These are phyloP conservation scores for Pueraria montana DNA, from an alignment of 306 rosid species.

Conservation along the genomic window DNA sequence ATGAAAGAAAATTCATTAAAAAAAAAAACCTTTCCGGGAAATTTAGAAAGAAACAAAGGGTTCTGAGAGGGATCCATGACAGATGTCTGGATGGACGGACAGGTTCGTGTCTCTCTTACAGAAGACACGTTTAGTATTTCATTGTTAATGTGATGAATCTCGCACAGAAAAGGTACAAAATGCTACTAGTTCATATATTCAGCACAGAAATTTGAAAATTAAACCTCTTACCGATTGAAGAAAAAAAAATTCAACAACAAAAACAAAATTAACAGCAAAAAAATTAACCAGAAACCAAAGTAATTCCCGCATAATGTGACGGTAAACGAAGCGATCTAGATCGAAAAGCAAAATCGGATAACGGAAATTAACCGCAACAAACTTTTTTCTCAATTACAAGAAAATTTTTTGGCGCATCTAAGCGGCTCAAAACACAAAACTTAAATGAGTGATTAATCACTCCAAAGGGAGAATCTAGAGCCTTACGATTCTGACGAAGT, in stretches of 20 bases:
- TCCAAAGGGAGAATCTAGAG: neutral
- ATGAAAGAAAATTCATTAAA: too few relatives aligned
- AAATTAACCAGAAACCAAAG: neutral
- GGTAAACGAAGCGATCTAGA: conserved; percentile 34
- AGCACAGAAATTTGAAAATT: neutral
- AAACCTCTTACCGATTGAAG: neutral
- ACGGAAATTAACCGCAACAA: neutral
- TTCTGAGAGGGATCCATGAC: conserved; percentile 42
- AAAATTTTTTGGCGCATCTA: conserved; percentile 39
- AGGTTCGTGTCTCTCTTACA: conserved; percentile 44
- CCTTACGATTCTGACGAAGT: neutral
- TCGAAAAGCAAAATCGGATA: neutral
- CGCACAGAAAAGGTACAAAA: neutral
- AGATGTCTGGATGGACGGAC: neutral
- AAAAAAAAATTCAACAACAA: neutral
- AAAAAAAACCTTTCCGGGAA: neutral
- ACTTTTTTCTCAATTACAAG: neutral
- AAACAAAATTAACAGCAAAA: neutral
- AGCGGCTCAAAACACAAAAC: neutral
- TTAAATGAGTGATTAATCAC: too few relatives aligned
- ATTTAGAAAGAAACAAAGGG: conserved; percentile 40
- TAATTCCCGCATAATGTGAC: neutral
- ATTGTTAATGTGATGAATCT: conserved; percentile 40
- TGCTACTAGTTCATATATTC: conserved; percentile 33
- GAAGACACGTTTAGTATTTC: conserved; percentile 59